These are phyloP conservation scores for Suillus americanus DNA, from an alignment of 768 basidiomycete genomes.

Conservation along the genomic window DNA sequence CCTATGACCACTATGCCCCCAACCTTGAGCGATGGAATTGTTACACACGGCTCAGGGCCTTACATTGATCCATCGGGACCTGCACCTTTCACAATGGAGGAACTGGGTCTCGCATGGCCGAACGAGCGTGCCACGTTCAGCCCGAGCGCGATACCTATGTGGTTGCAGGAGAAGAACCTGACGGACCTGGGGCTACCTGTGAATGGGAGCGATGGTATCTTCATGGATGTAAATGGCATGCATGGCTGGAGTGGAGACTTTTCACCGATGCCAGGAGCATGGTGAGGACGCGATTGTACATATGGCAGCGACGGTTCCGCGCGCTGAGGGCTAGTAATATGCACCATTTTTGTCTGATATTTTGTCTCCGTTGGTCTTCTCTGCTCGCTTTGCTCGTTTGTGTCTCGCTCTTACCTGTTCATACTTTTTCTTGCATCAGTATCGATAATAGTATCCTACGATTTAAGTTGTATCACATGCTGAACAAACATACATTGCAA, in stretches of 20 bases:
- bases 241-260: slow-evolving; percentile 81
- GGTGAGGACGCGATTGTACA: slow-evolving; percentile 48
- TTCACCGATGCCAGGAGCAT: slow-evolving; percentile 77
- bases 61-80: slow-evolving; percentile 54
- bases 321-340: background rate
- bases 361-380: background rate
- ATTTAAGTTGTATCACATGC: background rate
- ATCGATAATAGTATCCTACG: background rate
- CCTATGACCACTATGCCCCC: slow-evolving; percentile 53
- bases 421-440: slow-evolving; percentile 1
- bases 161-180: slow-evolving; percentile 92
- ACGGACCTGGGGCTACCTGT: slow-evolving; percentile 89
- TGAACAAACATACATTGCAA: slow-evolving; percentile 7
- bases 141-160: slow-evolving; percentile 80
- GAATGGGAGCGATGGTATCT: slow-evolving; percentile 90
- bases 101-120: slow-evolving; percentile 79
- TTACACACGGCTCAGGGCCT: slow-evolving; percentile 34
- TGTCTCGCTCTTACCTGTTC: background rate
- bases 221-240: slow-evolving; percentile 68
- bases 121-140: slow-evolving; percentile 65
- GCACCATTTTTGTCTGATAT: slow-evolving; percentile 1
- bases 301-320: background rate
- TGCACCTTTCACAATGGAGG: slow-evolving; percentile 79
- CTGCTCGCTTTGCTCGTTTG: background rate
- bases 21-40: slow-evolving; percentile 58